Evolutionary conservation across 2,329 filamentous ascomycete species (phyloP).

Genomic region (Hawksworthiomyces lignivorus): DNA sequence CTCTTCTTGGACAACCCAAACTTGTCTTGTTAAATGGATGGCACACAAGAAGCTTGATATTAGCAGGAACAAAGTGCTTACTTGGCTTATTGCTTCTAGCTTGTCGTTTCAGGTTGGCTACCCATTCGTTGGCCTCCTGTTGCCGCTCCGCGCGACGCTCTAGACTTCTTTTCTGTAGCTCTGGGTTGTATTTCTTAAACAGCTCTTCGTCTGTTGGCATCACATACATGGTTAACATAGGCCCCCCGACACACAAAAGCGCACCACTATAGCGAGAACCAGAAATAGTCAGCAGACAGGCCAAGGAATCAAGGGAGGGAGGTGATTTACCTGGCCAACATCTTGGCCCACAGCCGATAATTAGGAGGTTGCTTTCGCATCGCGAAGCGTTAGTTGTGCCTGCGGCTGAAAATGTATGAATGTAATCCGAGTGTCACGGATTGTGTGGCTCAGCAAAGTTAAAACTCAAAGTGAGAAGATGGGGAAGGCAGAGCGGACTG

Average conservation of each 20-base stretch:
- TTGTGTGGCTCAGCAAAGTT: too few relatives aligned
- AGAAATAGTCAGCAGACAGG: conserved; percentile 7
- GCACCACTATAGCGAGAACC: conserved; percentile 49
- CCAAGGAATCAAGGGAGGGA: neutral
- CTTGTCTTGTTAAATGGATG: conserved; percentile 15
- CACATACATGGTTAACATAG: conserved; percentile 71
- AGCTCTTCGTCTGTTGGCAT: conserved; percentile 86
- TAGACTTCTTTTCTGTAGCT: conserved; percentile 82
- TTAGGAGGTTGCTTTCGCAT: conserved; percentile 36
- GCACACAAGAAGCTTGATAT: neutral
- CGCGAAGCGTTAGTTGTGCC: too few relatives aligned
- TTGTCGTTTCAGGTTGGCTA: conserved; percentile 75
- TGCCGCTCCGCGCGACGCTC: conserved; percentile 68
- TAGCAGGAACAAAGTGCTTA: conserved; percentile 36
- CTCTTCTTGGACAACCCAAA: conserved; percentile 45
- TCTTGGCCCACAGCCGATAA: conserved; percentile 58
- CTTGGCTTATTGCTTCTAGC: conserved; percentile 88
- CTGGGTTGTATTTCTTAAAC: conserved; percentile 86
- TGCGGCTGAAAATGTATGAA: too few relatives aligned
- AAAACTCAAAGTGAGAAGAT: too few relatives aligned
- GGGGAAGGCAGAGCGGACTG: too few relatives aligned
- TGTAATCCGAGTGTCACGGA: too few relatives aligned
- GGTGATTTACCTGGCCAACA: conserved; percentile 55
- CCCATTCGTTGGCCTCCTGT: conserved; percentile 85
- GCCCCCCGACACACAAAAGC: conserved; percentile 71